Evolutionary conservation across 2,329 filamentous ascomycete species (phyloP).

Genomic region (Dactylellina haptotyla): DNA sequence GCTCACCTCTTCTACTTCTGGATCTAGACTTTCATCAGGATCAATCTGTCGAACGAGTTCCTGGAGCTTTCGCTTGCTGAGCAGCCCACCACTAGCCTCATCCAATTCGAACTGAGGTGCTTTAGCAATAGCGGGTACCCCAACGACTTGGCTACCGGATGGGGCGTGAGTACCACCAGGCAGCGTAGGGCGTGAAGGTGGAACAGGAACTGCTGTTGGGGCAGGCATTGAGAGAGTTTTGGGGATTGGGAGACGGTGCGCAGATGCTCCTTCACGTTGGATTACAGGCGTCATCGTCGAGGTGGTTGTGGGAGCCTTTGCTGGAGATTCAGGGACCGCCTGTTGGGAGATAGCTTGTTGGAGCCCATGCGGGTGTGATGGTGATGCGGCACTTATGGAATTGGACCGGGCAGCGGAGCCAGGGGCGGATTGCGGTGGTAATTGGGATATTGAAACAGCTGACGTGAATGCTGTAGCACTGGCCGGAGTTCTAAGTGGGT

Average conservation of each 20-base stretch:
- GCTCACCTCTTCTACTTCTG: slow-evolving; percentile 93
- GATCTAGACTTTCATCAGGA: slow-evolving; percentile 80
- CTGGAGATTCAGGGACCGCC: slow-evolving; percentile 63
- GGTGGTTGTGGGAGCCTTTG: slow-evolving; percentile 56
- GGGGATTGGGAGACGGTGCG: slow-evolving; percentile 73
- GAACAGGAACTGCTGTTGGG: slow-evolving; percentile 79
- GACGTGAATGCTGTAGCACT: slow-evolving; percentile 18
- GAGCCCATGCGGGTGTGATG: slow-evolving; percentile 66
- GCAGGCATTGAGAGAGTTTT: slow-evolving; percentile 79
- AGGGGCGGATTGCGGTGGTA: slow-evolving; percentile 66
- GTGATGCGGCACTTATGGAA: slow-evolving; percentile 64
- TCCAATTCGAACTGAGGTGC: slow-evolving; percentile 86
- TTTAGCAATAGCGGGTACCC: slow-evolving; percentile 84
- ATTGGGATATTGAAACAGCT: slow-evolving; percentile 39
- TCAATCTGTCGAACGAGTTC: slow-evolving; percentile 93
- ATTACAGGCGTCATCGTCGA: slow-evolving; percentile 52
- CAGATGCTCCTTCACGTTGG: slow-evolving; percentile 44
- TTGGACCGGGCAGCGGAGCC: slow-evolving; percentile 61
- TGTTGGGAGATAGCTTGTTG: slow-evolving; percentile 66
- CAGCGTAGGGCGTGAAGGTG: slow-evolving; percentile 79
- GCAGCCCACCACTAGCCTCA: slow-evolving; percentile 86
- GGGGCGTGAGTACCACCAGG: slow-evolving; percentile 78
- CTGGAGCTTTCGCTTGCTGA: slow-evolving; percentile 98
- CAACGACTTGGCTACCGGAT: slow-evolving; percentile 78
- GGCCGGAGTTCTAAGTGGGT: slow-evolving; percentile 19